Evolutionary conservation across 2,329 filamentous ascomycete species (phyloP).

Genomic region (Cordyceps farinosa): DNA sequence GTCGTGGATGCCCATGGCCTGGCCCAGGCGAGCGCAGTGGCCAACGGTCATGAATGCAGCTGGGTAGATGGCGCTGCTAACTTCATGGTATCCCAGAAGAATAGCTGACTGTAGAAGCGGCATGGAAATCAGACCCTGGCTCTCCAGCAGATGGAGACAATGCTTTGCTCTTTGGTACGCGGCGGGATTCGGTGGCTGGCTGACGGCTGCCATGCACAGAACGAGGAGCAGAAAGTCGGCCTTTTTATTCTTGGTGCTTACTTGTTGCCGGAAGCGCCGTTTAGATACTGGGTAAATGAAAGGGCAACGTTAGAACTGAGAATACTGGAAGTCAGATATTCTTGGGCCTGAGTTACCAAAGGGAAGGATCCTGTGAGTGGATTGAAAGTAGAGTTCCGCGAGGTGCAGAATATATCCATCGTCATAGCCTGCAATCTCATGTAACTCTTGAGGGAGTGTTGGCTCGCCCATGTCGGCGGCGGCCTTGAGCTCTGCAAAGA

Average conservation of each 20-base stretch:
- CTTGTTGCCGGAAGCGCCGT: too few species aligned
- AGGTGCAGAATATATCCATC: neutral
- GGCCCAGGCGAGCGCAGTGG: constrained; percentile 21
- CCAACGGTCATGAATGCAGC: constrained; percentile 23
- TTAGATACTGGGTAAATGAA: too few species aligned
- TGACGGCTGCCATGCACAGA: too few species aligned
- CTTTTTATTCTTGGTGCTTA: too few species aligned
- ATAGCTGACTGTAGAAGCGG: constrained; percentile 21
- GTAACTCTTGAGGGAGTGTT: neutral
- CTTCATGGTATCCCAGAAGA: constrained; percentile 19
- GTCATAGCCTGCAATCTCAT: constrained; percentile 5
- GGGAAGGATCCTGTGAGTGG: constrained; percentile 12
- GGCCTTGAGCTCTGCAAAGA: constrained; percentile 14
- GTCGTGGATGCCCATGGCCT: constrained; percentile 21
- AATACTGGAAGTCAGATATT: too few species aligned
- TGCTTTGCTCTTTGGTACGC: constrained; percentile 17
- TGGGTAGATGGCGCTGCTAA: constrained; percentile 21
- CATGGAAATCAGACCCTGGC: constrained; percentile 21
- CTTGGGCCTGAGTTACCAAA: neutral
- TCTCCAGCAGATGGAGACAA: constrained; percentile 15
- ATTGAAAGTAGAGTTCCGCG: constrained; percentile 16
- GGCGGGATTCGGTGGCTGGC: neutral
- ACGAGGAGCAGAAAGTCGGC: too few species aligned
- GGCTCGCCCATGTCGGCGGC: constrained; percentile 5
- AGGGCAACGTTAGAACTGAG: too few species aligned